Evolutionary conservation across 2,329 filamentous ascomycete genomes (phyloP), one percentile per base, ranked within the genome.

Genomic region (Chalara sp.): DNA sequence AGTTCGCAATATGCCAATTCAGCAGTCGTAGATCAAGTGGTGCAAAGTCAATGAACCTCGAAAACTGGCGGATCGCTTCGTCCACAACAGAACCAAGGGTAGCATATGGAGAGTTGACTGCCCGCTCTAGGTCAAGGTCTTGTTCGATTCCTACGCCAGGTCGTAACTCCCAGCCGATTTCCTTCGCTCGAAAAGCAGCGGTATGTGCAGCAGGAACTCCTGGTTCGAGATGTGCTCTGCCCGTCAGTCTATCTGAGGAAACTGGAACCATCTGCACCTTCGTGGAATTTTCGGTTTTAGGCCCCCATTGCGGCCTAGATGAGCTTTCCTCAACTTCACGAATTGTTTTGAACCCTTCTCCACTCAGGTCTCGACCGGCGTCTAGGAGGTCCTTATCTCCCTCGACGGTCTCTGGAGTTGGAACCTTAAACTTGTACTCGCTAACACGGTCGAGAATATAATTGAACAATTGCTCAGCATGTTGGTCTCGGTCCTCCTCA

Each of bases 1-100:
- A 77, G 64, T 99, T 99, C 57, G 95, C 95, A 67, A 96, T 87
- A 68, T 99, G 95, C 93, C 93, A 99, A 64, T 96, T 99, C 63
- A 97, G 78, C 12, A 99, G 75, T 44, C 93, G 82, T 68, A 95
- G 84, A 63, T 99, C 93, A 64, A 89, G 87, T 1, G 91, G 80
- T 11, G 83, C 88, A 48, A 99, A 72, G 52, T 95, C 85, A 31
- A 97, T 78, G 46, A 99, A 79, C 32, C 79, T 76, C 62, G 87
- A 85, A 65, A 96, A 99, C 66, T 97, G 91, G 13, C 78, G 78
- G 53, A 99, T 84, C n/a, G 90, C 89, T 57, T 90, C 84, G 62
- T 99, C 89, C 72, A 97, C 87, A 2, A 95, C 87, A n/a, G 86
- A 86, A 1, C 93, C 93, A 8, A 99, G 73, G 0, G 89, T 95